phyloP scores from a whole-genome alignment of 768 basidiomycete genomes.

The Chalciporus pseudorubinellus region DNA sequence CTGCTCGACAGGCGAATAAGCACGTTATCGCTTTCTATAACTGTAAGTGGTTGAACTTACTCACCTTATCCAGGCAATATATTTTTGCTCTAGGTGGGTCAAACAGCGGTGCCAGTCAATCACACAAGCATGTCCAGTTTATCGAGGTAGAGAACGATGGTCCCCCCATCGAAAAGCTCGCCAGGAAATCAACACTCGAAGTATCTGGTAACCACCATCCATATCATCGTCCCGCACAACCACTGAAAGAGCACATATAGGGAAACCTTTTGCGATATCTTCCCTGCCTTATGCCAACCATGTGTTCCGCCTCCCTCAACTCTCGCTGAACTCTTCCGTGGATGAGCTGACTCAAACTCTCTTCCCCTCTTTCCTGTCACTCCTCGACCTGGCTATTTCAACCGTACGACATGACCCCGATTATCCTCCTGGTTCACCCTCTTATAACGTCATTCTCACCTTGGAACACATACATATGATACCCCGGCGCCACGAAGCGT shows the following conservation, averaged over 20 bases:
- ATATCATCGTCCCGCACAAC: not conserved
- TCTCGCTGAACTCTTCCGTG: conserved; percentile 17
- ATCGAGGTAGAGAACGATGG: conserved; percentile 61
- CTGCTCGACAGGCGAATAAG: conserved; percentile 59
- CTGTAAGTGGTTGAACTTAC: conserved; percentile 44
- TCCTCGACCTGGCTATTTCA: conserved; percentile 75
- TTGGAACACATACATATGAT: conserved; percentile 83
- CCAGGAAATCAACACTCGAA: conserved; percentile 56
- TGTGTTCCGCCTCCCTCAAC: conserved; percentile 49
- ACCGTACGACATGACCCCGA: conserved; percentile 65
- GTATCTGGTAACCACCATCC: conserved; percentile 21
- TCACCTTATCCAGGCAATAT: not conserved
- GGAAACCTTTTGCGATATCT: conserved; percentile 67
- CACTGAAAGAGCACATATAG: conserved; percentile 36
- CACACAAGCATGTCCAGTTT: conserved; percentile 90
- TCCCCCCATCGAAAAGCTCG: conserved; percentile 76
- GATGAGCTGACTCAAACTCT: conserved; percentile 52
- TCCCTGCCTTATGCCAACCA: conserved; percentile 80
- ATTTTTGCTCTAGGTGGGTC: conserved; percentile 53
- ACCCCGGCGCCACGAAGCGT: conserved; percentile 68
- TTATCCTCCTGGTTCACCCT: conserved; percentile 62
- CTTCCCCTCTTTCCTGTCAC: conserved; percentile 60
- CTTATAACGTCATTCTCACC: conserved; percentile 83
- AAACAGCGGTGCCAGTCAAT: conserved; percentile 83
- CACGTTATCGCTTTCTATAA: conserved; percentile 87